A percentile compares a stretch with the other conserved stretches of the same genome.
phyloP scores from a whole-genome alignment of 2,329 filamentous ascomycete species.

The Nigrospora sphaerica region DNA sequence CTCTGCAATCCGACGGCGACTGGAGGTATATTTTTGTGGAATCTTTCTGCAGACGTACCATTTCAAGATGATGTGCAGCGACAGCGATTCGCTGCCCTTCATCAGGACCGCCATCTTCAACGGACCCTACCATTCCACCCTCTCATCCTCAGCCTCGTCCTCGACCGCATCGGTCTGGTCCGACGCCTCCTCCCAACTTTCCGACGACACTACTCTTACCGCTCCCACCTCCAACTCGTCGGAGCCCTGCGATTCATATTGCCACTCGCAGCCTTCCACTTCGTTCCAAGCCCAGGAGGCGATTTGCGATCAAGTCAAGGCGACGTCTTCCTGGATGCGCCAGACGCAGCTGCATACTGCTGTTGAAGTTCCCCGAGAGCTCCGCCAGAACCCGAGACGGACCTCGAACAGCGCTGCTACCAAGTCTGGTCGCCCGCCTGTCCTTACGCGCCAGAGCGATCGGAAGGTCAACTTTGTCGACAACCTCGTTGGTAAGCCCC shows the following conservation, averaged over 20 bases:
- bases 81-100: conserved; percentile 45
- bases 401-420: conserved; percentile 46
- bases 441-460: conserved; percentile 79
- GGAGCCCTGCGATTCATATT: conserved; percentile 38
- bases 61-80: conserved; percentile 53
- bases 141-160: conserved; percentile 69
- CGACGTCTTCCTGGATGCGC: conserved; percentile 23
- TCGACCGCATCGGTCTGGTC: conserved; percentile 76
- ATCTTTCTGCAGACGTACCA: conserved; percentile 15
- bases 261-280: conserved; percentile 20
- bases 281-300: conserved; percentile 22
- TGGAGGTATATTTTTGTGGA: conserved; percentile 33
- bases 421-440: conserved; percentile 59
- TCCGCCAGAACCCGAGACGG: conserved; percentile 58
- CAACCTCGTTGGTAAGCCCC: conserved; percentile 90
- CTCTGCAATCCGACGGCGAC: conserved; percentile 46
- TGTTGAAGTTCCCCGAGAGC: conserved; percentile 50
- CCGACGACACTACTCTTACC: conserved; percentile 60
- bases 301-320: conserved; percentile 20
- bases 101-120: conserved; percentile 36
- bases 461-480: conserved; percentile 94
- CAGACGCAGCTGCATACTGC: conserved; percentile 27
- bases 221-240: conserved; percentile 49
- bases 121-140: conserved; percentile 60
- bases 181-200: conserved; percentile 60